Evolutionary conservation across 768 basidiomycete genomes (phyloP).

Genomic region (Austroboletus eburneus): DNA sequence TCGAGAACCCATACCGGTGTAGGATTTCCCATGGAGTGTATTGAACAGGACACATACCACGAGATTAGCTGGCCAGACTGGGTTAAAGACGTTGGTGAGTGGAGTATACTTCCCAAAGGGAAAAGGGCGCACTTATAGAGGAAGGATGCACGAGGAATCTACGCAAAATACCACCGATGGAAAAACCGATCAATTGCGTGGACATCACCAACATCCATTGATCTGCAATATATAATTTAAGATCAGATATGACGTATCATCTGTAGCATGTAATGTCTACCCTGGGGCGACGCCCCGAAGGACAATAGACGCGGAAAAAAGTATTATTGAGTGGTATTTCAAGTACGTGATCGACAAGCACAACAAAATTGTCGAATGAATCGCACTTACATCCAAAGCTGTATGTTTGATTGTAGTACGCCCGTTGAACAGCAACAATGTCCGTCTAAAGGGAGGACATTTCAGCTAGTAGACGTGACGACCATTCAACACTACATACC

Average conservation of each 20-base stretch:
- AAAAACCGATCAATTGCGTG: slow-evolving; percentile 66
- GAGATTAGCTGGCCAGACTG: slow-evolving; percentile 71
- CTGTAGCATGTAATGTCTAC: too few relatives aligned
- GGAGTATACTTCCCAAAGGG: background rate
- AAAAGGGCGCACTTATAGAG: slow-evolving; percentile 49
- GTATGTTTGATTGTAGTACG: slow-evolving; percentile 58
- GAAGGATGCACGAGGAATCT: slow-evolving; percentile 63
- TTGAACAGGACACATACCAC: slow-evolving; percentile 71
- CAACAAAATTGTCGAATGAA: too few relatives aligned
- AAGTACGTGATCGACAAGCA: too few relatives aligned
- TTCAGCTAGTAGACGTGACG: background rate
- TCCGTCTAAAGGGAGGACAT: slow-evolving; percentile 43
- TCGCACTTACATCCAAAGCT: slow-evolving; percentile 42
- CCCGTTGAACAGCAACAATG: slow-evolving; percentile 67
- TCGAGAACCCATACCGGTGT: slow-evolving; percentile 39
- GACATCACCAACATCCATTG: slow-evolving; percentile 65
- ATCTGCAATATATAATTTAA: slow-evolving; percentile 35
- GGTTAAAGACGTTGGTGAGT: slow-evolving; percentile 26
- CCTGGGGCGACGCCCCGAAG: too few relatives aligned
- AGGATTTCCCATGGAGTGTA: slow-evolving; percentile 59
- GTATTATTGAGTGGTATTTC: too few relatives aligned
- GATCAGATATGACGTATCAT: too few relatives aligned
- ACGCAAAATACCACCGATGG: slow-evolving; percentile 53
- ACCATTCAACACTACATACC: slow-evolving; percentile 9
- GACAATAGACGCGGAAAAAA: too few relatives aligned